phyloP scores from a whole-genome alignment of 2,329 filamentous ascomycete species.

The Fusarium lyarnte region DNA sequence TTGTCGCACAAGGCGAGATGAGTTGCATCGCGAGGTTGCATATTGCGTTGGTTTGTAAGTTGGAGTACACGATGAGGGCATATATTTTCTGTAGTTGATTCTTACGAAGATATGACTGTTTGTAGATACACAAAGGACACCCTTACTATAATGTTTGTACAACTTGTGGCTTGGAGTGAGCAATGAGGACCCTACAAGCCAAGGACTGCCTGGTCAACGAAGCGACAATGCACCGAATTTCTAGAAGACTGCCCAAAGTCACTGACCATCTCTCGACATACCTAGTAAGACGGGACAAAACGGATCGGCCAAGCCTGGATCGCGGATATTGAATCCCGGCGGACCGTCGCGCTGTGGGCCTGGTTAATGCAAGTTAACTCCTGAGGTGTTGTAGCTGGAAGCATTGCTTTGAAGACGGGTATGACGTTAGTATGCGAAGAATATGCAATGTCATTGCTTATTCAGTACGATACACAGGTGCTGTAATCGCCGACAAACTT shows the following conservation, averaged over 20 bases:
- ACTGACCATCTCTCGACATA: not conserved
- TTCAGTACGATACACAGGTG: not conserved
- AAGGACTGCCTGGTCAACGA: not conserved
- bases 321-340: slow-evolving; percentile 28
- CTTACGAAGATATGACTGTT: slow-evolving; percentile 22
- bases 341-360: slow-evolving; percentile 16
- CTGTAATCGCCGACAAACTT: not conserved
- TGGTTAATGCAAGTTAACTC: not conserved
- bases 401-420: not conserved
- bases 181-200: not conserved
- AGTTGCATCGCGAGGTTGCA: slow-evolving; percentile 9
- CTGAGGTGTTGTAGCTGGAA: not conserved
- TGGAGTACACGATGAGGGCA: not conserved
- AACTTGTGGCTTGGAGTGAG: not conserved
- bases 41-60: not conserved
- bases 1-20: slow-evolving; percentile 21
- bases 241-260: slow-evolving; percentile 31
- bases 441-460: not conserved
- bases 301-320: slow-evolving; percentile 22
- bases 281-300: not conserved
- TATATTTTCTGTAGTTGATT: slow-evolving; percentile 6
- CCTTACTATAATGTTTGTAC: slow-evolving; percentile 21
- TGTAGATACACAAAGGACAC: slow-evolving; percentile 34
- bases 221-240: slow-evolving; percentile 8
- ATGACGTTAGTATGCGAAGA: not conserved